phyloP scores from a whole-genome alignment of 2,329 filamentous ascomycete species.

The Fusarium sp. region DNA sequence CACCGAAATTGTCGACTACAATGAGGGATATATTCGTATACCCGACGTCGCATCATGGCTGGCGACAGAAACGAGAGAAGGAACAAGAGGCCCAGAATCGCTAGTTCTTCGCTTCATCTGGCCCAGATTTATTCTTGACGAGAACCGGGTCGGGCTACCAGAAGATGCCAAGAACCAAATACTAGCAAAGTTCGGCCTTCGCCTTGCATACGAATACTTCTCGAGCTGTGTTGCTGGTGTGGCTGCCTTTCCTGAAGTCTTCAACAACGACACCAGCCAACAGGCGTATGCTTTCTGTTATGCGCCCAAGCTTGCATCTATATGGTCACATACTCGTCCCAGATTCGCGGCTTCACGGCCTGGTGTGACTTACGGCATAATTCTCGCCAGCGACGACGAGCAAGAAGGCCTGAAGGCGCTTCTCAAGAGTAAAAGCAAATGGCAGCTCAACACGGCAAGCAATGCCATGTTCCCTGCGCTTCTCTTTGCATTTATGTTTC shows the following conservation, averaged over 20 bases:
- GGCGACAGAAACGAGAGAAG: conserved; percentile 29
- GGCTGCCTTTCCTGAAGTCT: conserved; percentile 40
- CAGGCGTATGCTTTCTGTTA: conserved; percentile 52
- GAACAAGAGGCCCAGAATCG: conserved; percentile 27
- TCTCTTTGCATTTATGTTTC: conserved; percentile 50
- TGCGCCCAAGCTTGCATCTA: conserved; percentile 53
- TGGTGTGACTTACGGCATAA: conserved; percentile 48
- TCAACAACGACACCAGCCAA: conserved; percentile 6
- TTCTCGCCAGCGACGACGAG: conserved; percentile 48
- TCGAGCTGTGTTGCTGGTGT: conserved; percentile 52
- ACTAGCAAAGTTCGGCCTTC: conserved; percentile 47
- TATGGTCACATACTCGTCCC: conserved; percentile 51
- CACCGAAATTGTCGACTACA: conserved; percentile 34
- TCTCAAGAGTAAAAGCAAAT: conserved; percentile 45
- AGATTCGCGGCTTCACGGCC: conserved; percentile 12
- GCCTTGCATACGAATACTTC: conserved; percentile 51
- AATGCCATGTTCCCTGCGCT: conserved; percentile 54
- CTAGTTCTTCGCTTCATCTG: conserved; percentile 50
- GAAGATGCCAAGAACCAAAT: conserved; percentile 34
- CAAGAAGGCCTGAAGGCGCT: conserved; percentile 38
- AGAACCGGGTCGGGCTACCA: conserved; percentile 45
- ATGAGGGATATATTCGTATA: conserved; percentile 15
- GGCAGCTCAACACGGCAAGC: conserved; percentile 44
- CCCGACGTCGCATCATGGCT: conserved; percentile 42
- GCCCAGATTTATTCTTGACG: conserved; percentile 40